A percentile compares a stretch with the other conserved stretches of the same genome.
These are phyloP conservation scores for Parastagonospora avenae DNA, from an alignment of 2,329 filamentous ascomycete species.

Conservation along the genomic window DNA sequence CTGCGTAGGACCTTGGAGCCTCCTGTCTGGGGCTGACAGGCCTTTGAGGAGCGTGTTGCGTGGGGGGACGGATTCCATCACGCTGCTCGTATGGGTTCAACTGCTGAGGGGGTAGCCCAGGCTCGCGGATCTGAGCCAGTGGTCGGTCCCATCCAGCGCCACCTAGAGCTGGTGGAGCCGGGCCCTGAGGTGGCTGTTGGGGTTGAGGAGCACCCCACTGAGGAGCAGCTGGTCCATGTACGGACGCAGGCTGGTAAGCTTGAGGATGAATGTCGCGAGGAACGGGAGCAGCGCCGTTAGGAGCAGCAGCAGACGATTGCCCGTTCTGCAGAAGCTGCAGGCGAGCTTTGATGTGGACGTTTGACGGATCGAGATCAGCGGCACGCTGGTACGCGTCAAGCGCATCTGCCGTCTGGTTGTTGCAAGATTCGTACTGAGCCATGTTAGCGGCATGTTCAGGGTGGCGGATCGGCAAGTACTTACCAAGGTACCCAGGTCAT, in stretches of 20 bases:
- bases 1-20: slow-evolving; percentile 70
- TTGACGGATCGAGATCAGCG: slow-evolving; percentile 88
- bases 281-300: slow-evolving; percentile 76
- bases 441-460: slow-evolving; percentile 18
- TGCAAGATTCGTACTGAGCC: slow-evolving; percentile 90
- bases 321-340: slow-evolving; percentile 86
- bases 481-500: slow-evolving; percentile 93
- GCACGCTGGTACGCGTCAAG: slow-evolving; percentile 94
- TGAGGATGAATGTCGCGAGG: slow-evolving; percentile 96
- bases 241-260: slow-evolving; percentile 82
- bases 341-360: slow-evolving; percentile 95
- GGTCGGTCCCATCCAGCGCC: slow-evolving; percentile 64
- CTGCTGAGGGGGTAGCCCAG: slow-evolving; percentile 68
- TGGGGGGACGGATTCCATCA: slow-evolving; percentile 71
- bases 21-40: slow-evolving; percentile 80
- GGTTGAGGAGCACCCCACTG: slow-evolving; percentile 85
- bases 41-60: slow-evolving; percentile 66
- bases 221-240: slow-evolving; percentile 82
- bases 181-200: slow-evolving; percentile 66
- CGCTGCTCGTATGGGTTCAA: slow-evolving; percentile 82
- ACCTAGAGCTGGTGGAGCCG: slow-evolving; percentile 61
- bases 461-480: slow-evolving; percentile 48
- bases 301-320: slow-evolving; percentile 69
- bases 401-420: slow-evolving; percentile 97
- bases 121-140: slow-evolving; percentile 76